phyloP scores from a whole-genome alignment of 1,284 basidiomycete species.

The Cryptococcus amylolentus region DNA sequence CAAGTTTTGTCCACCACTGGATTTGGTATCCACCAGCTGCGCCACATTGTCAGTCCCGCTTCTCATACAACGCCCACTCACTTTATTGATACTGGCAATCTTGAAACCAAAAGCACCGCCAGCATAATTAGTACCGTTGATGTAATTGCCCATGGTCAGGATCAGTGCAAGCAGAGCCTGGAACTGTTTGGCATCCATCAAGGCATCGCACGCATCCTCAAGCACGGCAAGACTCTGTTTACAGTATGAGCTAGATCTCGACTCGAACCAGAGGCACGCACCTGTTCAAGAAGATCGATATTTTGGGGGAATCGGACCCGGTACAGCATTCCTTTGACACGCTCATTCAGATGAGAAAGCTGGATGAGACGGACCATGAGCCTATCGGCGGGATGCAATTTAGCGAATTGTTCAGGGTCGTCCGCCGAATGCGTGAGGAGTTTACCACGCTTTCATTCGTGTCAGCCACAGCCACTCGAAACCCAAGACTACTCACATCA shows the following conservation, averaged over 20 bases:
- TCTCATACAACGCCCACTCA: conserved; percentile 33
- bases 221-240: conserved; percentile 71
- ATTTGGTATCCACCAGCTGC: conserved; percentile 95
- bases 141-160: conserved; percentile 92
- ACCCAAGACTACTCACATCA: conserved; percentile 57
- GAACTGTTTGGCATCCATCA: conserved; percentile 75
- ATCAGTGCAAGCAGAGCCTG: conserved; percentile 74
- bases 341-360: conserved; percentile 83
- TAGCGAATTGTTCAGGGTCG: conserved; percentile 79
- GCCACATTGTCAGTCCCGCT: background rate
- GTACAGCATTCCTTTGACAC: conserved; percentile 93
- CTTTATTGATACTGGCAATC: conserved; percentile 96
- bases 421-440: conserved; percentile 71
- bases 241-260: conserved; percentile 6
- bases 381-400: conserved; percentile 88
- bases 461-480: conserved; percentile 1
- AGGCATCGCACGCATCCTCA: conserved; percentile 69
- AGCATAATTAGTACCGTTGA: conserved; percentile 95
- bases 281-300: conserved; percentile 60
- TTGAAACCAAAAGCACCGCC: conserved; percentile 97
- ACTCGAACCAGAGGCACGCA: conserved; percentile 45
- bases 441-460: conserved; percentile 66
- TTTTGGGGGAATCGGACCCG: conserved; percentile 79
- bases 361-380: conserved; percentile 97
- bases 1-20: conserved; percentile 84